Evolutionary conservation across 495 filamentous ascomycete species (phyloP), one percentile per base, ranked within the genome.

Genomic region (Aspergillus biplanus): DNA sequence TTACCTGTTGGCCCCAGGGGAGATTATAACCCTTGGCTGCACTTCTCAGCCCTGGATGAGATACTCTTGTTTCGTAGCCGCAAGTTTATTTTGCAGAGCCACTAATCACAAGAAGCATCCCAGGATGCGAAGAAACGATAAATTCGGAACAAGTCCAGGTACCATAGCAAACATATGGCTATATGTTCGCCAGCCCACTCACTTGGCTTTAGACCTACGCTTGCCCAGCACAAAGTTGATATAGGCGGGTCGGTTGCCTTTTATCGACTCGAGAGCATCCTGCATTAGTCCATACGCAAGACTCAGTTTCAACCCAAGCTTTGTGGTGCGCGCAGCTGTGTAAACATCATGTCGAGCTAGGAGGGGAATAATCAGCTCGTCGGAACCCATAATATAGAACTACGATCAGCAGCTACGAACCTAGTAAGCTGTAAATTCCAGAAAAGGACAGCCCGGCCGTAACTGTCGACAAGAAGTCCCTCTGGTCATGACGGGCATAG

Each of bases 371-470:
- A 61, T 71, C 60, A 77, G 67, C 46, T 61, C 31, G 48, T 42
- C n/a, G 21, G 16, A 50, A 33, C 56, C 61, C 21, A 56, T 31
- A 55, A n/a, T 56, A 32, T 13, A 31, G 13, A 12, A 0, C 0
- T 2, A 46, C 39, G 33, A 49, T 39, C 49, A 53, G 39, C 58
- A 64, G 15, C 34, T 42, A 78, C 89, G 64, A 81, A 96, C 92
- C 91, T 84, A 91, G 88, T 52, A 92, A 76, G 75, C 93, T 96
- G 77, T 97, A 97, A 6, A 85, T 86, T 3, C 95, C 94, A 18
- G 92, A 90, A 39, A 91, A 87, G 7, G 89, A 88, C 72, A 97
- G 73, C 47, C 90, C 92, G 33, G 96, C 93, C 34, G 90, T 82
- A 6, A 92, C 84, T 0, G 89, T 93, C 61, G 87, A 92, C 66